These are phyloP conservation scores for Pythium apleroticum DNA, from an alignment of 352 stramenopile species.

Conservation along the genomic window DNA sequence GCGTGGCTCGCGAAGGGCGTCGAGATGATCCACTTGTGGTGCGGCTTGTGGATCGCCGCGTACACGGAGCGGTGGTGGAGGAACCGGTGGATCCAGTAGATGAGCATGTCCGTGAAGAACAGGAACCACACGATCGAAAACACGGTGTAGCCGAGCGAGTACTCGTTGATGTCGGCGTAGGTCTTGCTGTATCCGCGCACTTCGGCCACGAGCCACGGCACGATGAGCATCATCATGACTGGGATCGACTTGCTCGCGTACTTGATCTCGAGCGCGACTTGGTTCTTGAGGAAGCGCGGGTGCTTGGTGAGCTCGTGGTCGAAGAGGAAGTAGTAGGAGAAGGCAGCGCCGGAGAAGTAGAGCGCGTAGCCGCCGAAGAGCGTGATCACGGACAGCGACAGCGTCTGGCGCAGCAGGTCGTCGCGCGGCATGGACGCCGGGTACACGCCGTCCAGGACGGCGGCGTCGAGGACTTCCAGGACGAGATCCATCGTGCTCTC, in stretches of 20 bases:
- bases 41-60: slow-evolving; percentile 62
- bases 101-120: slow-evolving; percentile 75
- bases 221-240: slow-evolving; percentile 58
- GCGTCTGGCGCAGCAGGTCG: slow-evolving; percentile 40
- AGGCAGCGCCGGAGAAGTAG: slow-evolving; percentile 48
- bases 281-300: slow-evolving; percentile 64
- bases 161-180: slow-evolving; percentile 46
- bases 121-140: slow-evolving; percentile 57
- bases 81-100: slow-evolving; percentile 81
- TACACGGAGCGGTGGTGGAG: slow-evolving; percentile 71
- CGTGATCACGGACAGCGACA: slow-evolving; percentile 54
- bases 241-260: slow-evolving; percentile 56
- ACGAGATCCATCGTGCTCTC: slow-evolving; percentile 52
- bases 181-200: slow-evolving; percentile 55
- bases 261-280: slow-evolving; percentile 56
- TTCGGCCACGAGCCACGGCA: slow-evolving; percentile 69
- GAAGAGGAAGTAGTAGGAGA: slow-evolving; percentile 62
- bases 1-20: slow-evolving; percentile 72
- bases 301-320: slow-evolving; percentile 65
- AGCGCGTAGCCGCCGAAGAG: slow-evolving; percentile 54
- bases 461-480: slow-evolving; percentile 49
- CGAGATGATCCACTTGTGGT: slow-evolving; percentile 78
- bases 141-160: slow-evolving; percentile 40
- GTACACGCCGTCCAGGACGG: slow-evolving; percentile 56
- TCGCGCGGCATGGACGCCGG: slow-evolving; percentile 41